Evolutionary conservation across 2,329 filamentous ascomycete species (phyloP), one percentile per base, ranked within the genome.

Genomic region (Ophiostoma ulmi): DNA sequence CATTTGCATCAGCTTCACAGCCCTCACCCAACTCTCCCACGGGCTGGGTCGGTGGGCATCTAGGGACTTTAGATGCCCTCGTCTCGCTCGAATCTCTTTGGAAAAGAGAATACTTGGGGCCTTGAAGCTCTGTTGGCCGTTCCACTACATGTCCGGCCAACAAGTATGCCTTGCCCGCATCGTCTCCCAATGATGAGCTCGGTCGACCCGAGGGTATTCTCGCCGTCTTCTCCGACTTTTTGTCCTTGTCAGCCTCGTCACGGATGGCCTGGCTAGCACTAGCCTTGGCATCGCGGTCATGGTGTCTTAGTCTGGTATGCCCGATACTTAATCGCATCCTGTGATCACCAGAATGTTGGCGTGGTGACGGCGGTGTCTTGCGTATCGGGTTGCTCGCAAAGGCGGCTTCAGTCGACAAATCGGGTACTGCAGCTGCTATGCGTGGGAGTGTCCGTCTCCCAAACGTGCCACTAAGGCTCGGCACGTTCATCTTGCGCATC

Each of bases 401-500:
- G 3, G 8, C 5, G 5, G 26, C 58, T 6, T 63, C 58, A 13
- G 11, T 20, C 26, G 26, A 13, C 26, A 5, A 2, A 20, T 22
- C 35, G 5, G 26, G 74, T 70, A 78, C n/a, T 1, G 11, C 10
- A 39, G 39, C 41, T 58, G 22, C 11, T 17, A 31, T n/a, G 81
- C 20, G 80, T 80, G 65, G 84, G 75, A 83, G 84, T 0, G 91
- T 91, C 71, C 90, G 87, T 75, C 90, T 91, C 52, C 87, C 86
- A 77, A 96, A 94, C 67, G 90, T 90, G 74, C 87, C 90, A 17
- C 91, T 86, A 74, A 95, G 90, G 78, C 90, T 93, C 67, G 90
- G 90, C 76, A 92, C 90, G 79, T 92, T 97, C 73, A 97, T 85
- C 78, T 94, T 96, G 69, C 93, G 87, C 82, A 97, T 97, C 77